phyloP scores from a whole-genome alignment of 148 eudicot genomes.

The Euryodendron excelsum region DNA sequence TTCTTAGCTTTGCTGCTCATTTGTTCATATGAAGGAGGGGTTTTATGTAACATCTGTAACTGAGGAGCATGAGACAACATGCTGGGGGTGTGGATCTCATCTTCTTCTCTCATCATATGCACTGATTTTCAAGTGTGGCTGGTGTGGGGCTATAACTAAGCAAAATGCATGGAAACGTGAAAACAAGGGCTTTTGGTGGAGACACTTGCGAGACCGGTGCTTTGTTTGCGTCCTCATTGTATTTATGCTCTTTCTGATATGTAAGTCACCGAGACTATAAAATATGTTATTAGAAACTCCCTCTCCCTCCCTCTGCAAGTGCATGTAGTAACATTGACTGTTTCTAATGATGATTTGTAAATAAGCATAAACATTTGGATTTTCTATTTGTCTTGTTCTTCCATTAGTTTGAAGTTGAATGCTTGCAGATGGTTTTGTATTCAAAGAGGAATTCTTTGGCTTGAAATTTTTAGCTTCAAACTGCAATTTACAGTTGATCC shows the following conservation, averaged over 20 bases:
- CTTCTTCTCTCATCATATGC: constrained; percentile 76
- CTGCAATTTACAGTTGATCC: too few relatives aligned
- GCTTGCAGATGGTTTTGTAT: neutral
- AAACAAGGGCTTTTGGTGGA: constrained; percentile 54
- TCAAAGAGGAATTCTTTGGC: neutral
- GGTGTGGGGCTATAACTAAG: constrained; percentile 98
- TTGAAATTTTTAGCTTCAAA: neutral
- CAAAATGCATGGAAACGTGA: constrained; percentile 46
- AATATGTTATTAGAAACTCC: neutral
- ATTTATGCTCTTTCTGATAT: constrained; percentile 70
- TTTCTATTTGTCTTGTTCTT: too few relatives aligned
- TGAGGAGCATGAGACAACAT: constrained; percentile 62
- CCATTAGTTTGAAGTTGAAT: too few relatives aligned
- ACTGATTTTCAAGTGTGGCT: constrained; percentile 82
- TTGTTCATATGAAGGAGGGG: constrained; percentile 42
- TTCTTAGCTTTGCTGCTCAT: too few relatives aligned
- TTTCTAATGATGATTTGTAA: too few relatives aligned
- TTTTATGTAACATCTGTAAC: constrained; percentile 25
- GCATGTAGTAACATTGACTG: too few relatives aligned
- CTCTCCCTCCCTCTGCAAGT: too few relatives aligned
- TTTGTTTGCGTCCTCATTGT: constrained; percentile 60
- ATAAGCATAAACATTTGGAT: too few relatives aligned
- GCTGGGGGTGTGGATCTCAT: constrained; percentile 98
- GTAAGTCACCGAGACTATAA: constrained; percentile 38
- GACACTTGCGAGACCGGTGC: constrained; percentile 69